Percentiles rank a stretch among this genome's conserved stretches.
These are phyloP conservation scores for Neodidymelliopsis sp. DNA, from an alignment of 2,329 filamentous ascomycete genomes.

Conservation along the genomic window DNA sequence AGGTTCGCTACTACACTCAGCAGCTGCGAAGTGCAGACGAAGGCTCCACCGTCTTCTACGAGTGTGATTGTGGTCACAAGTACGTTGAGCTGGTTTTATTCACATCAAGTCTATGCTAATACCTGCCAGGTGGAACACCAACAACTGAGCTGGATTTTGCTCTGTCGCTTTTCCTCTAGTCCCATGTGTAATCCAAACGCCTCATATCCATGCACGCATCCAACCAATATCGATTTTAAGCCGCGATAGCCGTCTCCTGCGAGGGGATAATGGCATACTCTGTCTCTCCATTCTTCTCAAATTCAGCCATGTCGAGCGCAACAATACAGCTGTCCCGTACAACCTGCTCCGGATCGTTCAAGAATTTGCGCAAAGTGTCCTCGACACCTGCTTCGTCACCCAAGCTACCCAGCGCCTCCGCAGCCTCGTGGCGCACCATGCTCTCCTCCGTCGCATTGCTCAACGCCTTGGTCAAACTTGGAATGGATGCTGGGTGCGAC, in stretches of 20 bases:
- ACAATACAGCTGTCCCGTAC: conserved; percentile 95
- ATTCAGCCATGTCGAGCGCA: conserved; percentile 97
- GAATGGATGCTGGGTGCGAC: conserved; percentile 95
- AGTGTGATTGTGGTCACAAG: conserved; percentile 86
- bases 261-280: conserved; percentile 90
- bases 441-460: conserved; percentile 82
- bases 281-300: conserved; percentile 84
- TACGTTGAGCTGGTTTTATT: conserved; percentile 54
- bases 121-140: conserved; percentile 60
- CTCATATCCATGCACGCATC: conserved; percentile 28
- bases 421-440: conserved; percentile 98
- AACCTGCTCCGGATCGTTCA: conserved; percentile 90
- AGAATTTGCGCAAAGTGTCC: conserved; percentile 79
- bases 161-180: conserved; percentile 20
- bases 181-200: conserved; percentile 32
- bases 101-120: conserved; percentile 24
- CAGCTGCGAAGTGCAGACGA: conserved; percentile 94
- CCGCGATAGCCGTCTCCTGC: conserved; percentile 39
- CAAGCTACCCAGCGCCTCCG: conserved; percentile 91
- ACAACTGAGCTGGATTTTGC: conserved; percentile 63
- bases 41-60: conserved; percentile 91
- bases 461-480: conserved; percentile 79
- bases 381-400: conserved; percentile 95
- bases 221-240: conserved; percentile 20
- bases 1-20: conserved; percentile 84